Conservation (phyloP, 768 basidiomycete species). For the Lactarius sanguifluus region DNA sequence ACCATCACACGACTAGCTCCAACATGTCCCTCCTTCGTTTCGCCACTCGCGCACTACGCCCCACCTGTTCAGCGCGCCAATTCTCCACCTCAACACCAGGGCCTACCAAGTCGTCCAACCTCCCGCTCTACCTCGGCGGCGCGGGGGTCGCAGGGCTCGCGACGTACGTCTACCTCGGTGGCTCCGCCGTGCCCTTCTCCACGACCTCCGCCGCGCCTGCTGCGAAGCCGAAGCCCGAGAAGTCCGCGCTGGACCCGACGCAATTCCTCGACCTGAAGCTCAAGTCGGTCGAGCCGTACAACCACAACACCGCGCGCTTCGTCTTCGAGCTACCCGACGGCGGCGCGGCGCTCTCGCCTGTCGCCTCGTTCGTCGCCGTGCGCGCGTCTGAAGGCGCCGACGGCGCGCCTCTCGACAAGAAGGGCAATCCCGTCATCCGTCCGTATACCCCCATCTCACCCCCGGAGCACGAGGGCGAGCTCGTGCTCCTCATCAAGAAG, state of each 20-base stretch:
- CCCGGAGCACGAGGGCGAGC: conserved; percentile 69
- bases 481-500: conserved; percentile 82
- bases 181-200: conserved; percentile 25
- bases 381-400: conserved; percentile 63
- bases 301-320: conserved; percentile 90
- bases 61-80: conserved; percentile 40
- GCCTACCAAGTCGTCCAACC: conserved; percentile 43
- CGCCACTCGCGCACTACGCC: conserved; percentile 19
- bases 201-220: conserved; percentile 26
- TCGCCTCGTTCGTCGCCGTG: conserved; percentile 77
- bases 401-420: conserved; percentile 53
- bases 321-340: conserved; percentile 78
- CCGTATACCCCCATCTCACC: conserved; percentile 93
- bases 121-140: conserved; percentile 49
- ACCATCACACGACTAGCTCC: not conserved
- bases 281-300: conserved; percentile 80
- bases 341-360: conserved; percentile 73
- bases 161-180: conserved; percentile 51
- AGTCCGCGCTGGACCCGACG: conserved; percentile 72
- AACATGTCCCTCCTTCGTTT: conserved; percentile 32
- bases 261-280: conserved; percentile 81
- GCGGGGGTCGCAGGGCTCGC: conserved; percentile 42
- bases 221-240: conserved; percentile 46
- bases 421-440: conserved; percentile 85
- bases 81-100: conserved; percentile 43